Percentiles rank a stretch among this genome's conserved stretches.
Conservation (phyloP, 2,329 filamentous ascomycete genomes). For the Epichloe glyceriae region DNA sequence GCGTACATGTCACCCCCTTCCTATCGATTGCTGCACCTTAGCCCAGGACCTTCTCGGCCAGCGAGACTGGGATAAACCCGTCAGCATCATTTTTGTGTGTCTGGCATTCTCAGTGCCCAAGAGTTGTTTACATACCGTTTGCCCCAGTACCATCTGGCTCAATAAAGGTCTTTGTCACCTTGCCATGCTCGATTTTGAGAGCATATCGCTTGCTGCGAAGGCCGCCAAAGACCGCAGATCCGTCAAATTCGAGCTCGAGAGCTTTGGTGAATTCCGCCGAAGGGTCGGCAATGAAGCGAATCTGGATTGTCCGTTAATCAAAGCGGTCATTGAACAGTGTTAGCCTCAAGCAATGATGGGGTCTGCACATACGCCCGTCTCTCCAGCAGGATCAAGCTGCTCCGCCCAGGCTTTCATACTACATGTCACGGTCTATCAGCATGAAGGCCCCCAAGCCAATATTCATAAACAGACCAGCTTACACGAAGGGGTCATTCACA, state of each 20-base stretch:
- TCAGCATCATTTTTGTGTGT: constrained; percentile 1
- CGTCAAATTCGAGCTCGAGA: constrained; percentile 74
- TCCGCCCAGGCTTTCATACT: constrained; percentile 87
- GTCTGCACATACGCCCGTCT: constrained; percentile 58
- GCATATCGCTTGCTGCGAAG: constrained; percentile 80
- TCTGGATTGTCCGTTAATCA: constrained; percentile 31
- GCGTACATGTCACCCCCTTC: background rate
- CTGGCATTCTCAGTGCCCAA: background rate
- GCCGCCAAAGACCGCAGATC: constrained; percentile 65
- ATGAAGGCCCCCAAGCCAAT: background rate
- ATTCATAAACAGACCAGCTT: constrained; percentile 23
- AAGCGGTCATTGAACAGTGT: background rate
- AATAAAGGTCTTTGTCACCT: constrained; percentile 67
- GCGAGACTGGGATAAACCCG: constrained; percentile 25
- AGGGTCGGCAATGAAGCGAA: constrained; percentile 82
- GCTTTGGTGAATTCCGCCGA: constrained; percentile 68
- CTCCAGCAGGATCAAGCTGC: constrained; percentile 59
- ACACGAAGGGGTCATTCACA: constrained; percentile 94
- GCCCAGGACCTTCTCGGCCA: constrained; percentile 37
- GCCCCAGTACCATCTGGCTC: constrained; percentile 84
- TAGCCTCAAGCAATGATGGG: background rate
- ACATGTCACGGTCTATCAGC: background rate
- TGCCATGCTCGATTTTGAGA: constrained; percentile 69
- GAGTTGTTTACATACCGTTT: constrained; percentile 38
- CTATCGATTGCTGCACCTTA: constrained; percentile 3